phyloP scores from a whole-genome alignment of 2,329 filamentous ascomycete genomes.

The Purpureocillium lavendulum region DNA sequence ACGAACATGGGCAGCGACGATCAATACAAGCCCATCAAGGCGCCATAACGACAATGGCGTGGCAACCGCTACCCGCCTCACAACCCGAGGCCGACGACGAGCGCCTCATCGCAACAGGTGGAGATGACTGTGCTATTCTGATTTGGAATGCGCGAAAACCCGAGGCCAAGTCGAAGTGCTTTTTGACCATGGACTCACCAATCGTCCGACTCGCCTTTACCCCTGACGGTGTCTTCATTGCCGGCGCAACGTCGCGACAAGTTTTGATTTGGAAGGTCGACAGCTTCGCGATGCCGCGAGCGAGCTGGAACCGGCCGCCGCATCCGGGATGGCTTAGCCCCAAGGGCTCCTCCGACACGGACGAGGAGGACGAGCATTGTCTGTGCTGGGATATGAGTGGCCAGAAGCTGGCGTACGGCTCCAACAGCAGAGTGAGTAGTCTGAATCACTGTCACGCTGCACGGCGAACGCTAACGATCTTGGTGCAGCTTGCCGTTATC shows the following conservation, averaged over 20 bases:
- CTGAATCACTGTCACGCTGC: neutral
- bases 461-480: no score
- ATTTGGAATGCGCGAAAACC: slow-evolving; percentile 52
- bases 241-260: slow-evolving; percentile 48
- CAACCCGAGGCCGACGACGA: slow-evolving; percentile 35
- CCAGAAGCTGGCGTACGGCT: slow-evolving; percentile 54
- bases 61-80: slow-evolving; percentile 44
- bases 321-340: slow-evolving; percentile 53
- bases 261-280: slow-evolving; percentile 59
- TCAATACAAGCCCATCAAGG: slow-evolving; percentile 53
- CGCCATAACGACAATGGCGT: slow-evolving; percentile 48
- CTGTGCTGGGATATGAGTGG: slow-evolving; percentile 55
- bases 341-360: slow-evolving; percentile 39
- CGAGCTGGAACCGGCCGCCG: slow-evolving; percentile 48
- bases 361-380: slow-evolving; percentile 54
- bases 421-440: slow-evolving; percentile 51
- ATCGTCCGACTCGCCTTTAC: slow-evolving; percentile 54
- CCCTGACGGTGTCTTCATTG: slow-evolving; percentile 54
- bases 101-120: slow-evolving; percentile 51
- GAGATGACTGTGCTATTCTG: slow-evolving; percentile 53
- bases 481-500: slow-evolving; percentile 37
- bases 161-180: slow-evolving; percentile 48
- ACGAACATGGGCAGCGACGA: slow-evolving; percentile 41
- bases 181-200: slow-evolving; percentile 51
- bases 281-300: slow-evolving; percentile 47